These are phyloP conservation scores for Tolypocladium ophioglossoides DNA, from an alignment of 2,329 filamentous ascomycete genomes.

Conservation along the genomic window DNA sequence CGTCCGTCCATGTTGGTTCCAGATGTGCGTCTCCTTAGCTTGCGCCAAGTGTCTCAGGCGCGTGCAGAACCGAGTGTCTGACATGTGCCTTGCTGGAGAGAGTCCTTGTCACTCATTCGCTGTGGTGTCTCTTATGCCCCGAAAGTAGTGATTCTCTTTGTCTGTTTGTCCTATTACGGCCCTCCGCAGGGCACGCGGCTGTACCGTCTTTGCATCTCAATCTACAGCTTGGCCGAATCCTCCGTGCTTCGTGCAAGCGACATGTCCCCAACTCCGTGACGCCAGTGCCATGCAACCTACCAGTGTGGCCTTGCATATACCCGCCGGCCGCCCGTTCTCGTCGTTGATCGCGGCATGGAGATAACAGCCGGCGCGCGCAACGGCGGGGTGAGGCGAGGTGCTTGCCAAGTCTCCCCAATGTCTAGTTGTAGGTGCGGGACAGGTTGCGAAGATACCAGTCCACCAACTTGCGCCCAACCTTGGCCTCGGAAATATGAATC, in stretches of 20 bases:
- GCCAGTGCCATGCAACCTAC: constrained; percentile 28
- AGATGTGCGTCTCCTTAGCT: neutral
- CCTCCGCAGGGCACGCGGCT: neutral
- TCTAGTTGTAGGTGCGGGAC: constrained; percentile 72
- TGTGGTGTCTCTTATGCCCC: neutral
- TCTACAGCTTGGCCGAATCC: neutral
- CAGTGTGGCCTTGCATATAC: constrained; percentile 19
- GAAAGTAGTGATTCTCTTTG: neutral
- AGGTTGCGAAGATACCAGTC: constrained; percentile 99
- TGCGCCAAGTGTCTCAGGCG: neutral
- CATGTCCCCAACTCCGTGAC: constrained; percentile 29
- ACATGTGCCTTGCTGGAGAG: neutral
- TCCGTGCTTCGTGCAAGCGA: constrained; percentile 1
- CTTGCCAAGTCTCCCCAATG: neutral
- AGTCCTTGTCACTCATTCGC: neutral
- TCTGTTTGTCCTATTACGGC: neutral
- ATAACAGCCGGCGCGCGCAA: neutral
- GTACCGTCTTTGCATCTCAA: neutral
- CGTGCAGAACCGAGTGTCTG: neutral
- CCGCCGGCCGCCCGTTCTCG: constrained; percentile 7
- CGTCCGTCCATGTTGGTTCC: neutral
- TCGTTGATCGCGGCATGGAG: neutral
- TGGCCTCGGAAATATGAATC: constrained; percentile 97
- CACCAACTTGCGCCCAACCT: constrained; percentile 92
- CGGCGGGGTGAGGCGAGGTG: neutral